A percentile compares a stretch with the other conserved stretches of the same genome.
These are phyloP conservation scores for Gaillardinia entomophila DNA, from an alignment of 805 yeast genomes.

Conservation along the genomic window DNA sequence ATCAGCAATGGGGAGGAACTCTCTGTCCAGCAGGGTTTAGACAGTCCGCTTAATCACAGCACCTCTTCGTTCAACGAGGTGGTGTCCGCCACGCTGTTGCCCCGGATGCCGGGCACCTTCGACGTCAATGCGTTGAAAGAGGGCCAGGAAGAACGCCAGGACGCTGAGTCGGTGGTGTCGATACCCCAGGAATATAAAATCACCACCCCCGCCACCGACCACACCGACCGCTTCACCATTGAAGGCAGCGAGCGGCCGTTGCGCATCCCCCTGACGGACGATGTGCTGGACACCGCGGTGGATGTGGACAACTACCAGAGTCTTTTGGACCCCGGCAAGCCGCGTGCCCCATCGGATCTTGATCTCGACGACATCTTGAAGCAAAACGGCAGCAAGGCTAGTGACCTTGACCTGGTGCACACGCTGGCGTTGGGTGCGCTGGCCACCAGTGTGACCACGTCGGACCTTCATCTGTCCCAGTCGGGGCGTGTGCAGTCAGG, in stretches of 20 bases:
- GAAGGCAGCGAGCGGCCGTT: background rate
- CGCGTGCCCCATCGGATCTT: conserved; percentile 6
- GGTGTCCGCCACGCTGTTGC: conserved; percentile 12
- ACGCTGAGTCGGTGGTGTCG: conserved; percentile 4
- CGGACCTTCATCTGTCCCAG: background rate
- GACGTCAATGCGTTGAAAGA: conserved; percentile 41
- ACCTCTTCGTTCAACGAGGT: background rate
- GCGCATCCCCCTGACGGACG: background rate
- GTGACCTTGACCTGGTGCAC: conserved; percentile 6
- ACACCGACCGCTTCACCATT: background rate
- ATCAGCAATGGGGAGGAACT: too few relatives aligned
- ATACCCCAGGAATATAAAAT: conserved; percentile 4
- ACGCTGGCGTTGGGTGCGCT: conserved; percentile 3
- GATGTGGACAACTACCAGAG: conserved; percentile 14
- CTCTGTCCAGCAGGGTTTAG: too few relatives aligned
- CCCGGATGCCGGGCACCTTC: conserved; percentile 42
- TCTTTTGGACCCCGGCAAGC: conserved; percentile 45
- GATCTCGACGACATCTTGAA: conserved; percentile 15
- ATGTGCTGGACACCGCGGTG: background rate
- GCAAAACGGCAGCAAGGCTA: conserved; percentile 4
- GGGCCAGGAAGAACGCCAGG: conserved; percentile 5
- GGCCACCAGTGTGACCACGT: conserved; percentile 1
- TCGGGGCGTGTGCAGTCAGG: too few relatives aligned
- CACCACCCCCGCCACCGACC: conserved; percentile 1
- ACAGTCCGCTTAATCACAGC: background rate